A percentile compares a stretch with the other conserved stretches of the same genome.
Conservation (phyloP, 352 stramenopile species). For the Bremia lactucae region DNA sequence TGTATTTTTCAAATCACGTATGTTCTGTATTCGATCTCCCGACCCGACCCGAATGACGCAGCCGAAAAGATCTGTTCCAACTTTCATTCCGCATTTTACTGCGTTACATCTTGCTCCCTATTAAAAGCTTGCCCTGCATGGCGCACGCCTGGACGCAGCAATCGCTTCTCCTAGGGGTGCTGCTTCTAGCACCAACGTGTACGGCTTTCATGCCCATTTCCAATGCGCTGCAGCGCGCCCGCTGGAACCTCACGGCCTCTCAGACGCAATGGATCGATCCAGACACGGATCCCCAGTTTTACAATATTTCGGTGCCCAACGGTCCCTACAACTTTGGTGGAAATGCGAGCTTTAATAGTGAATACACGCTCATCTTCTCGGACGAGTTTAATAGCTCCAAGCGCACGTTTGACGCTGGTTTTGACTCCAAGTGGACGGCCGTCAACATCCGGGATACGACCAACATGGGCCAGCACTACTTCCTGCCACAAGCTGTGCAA, state of each 20-base stretch:
- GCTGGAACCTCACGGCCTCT: conserved; percentile 33
- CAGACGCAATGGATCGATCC: conserved; percentile 67
- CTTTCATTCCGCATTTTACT: conserved; percentile 36
- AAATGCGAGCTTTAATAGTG: conserved; percentile 15
- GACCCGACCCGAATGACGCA: conserved; percentile 15
- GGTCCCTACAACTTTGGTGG: conserved; percentile 31
- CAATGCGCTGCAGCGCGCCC: conserved; percentile 12
- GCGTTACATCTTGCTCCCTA: conserved; percentile 6
- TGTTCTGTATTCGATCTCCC: conserved; percentile 1
- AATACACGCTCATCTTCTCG: conserved; percentile 89
- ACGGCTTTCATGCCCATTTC: conserved; percentile 20
- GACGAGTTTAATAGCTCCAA: conserved; percentile 94
- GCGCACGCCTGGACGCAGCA: conserved; percentile 6
- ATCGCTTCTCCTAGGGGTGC: conserved; percentile 12
- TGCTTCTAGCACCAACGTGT: conserved; percentile 6
- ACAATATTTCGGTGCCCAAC: conserved; percentile 35
- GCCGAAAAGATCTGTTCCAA: conserved; percentile 21
- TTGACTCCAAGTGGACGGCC: conserved; percentile 93
- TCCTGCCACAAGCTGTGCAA: conserved; percentile 87
- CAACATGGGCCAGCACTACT: conserved; percentile 95
- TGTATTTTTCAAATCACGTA: not conserved
- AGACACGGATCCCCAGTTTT: conserved; percentile 45
- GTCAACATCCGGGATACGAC: conserved; percentile 91
- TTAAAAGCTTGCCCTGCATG: conserved; percentile 9
- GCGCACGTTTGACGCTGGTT: conserved; percentile 89